Evolutionary conservation across 2,329 filamentous ascomycete species (phyloP).

Genomic region (Penicillium sp.): DNA sequence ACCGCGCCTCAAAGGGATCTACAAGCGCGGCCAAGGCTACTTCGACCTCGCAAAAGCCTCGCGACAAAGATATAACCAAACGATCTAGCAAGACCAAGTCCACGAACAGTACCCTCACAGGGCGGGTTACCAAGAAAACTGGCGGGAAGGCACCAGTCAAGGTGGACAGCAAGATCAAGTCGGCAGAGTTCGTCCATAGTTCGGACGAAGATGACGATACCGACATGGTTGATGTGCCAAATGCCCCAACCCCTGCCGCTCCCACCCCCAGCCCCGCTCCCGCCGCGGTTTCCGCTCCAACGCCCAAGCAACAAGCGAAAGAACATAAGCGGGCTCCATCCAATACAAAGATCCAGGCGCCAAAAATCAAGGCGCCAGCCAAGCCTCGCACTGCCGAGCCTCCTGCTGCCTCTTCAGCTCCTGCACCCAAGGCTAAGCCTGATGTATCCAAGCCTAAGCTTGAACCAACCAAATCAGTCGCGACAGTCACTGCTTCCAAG

Average conservation of each 20-base stretch:
- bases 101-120: conserved; percentile 48
- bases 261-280: conserved; percentile 6
- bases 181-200: conserved; percentile 54
- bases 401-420: conserved; percentile 15
- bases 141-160: conserved; percentile 40
- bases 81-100: conserved; percentile 47
- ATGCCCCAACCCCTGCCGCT: conserved; percentile 19
- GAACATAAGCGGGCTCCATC: conserved; percentile 17
- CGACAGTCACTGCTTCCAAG: conserved; percentile 38
- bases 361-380: conserved; percentile 19
- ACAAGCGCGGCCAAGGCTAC: conserved; percentile 30
- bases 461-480: conserved; percentile 24
- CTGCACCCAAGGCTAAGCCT: conserved; percentile 26
- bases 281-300: conserved; percentile 11
- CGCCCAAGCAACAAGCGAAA: conserved; percentile 21
- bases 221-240: conserved; percentile 34
- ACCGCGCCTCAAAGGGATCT: conserved; percentile 32
- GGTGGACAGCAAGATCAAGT: conserved; percentile 51
- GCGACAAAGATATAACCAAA: conserved; percentile 41
- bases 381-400: conserved; percentile 22
- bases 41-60: conserved; percentile 35
- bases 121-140: conserved; percentile 49
- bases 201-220: conserved; percentile 50
- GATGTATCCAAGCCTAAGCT: conserved; percentile 18
- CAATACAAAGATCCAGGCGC: conserved; percentile 16